Evolutionary conservation across 441 rosid species (phyloP).

Genomic region (Bocquillonia castaneifolia): DNA sequence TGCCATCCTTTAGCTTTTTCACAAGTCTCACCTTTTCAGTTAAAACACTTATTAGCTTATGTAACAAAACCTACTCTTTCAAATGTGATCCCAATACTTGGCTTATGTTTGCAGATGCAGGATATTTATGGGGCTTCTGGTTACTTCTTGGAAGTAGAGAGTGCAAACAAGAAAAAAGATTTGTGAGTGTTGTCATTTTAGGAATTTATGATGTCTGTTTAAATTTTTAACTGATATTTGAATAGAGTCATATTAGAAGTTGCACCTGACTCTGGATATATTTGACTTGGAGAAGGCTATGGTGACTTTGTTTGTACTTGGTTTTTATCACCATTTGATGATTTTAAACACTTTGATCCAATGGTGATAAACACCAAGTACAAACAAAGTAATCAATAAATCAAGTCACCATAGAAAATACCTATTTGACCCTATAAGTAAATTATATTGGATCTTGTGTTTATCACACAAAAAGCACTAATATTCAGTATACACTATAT

Average conservation of each 20-base stretch:
- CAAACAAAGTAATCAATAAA: too few relatives aligned
- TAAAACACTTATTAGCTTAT: slow-evolving; percentile 8
- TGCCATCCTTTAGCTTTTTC: background rate
- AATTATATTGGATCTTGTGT: slow-evolving; percentile 3
- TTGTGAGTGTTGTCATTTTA: slow-evolving; percentile 35
- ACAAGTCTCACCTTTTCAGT: background rate
- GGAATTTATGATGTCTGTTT: background rate
- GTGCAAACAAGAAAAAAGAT: slow-evolving; percentile 38
- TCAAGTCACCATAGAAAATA: too few relatives aligned
- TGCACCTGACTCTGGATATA: background rate
- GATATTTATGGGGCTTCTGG: slow-evolving; percentile 91
- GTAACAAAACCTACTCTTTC: slow-evolving; percentile 9
- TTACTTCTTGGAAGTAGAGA: slow-evolving; percentile 76
- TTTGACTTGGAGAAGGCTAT: too few relatives aligned
- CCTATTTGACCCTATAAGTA: background rate
- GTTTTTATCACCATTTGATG: too few relatives aligned
- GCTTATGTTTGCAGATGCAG: slow-evolving; percentile 62
- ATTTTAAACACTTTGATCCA: too few relatives aligned
- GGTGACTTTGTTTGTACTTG: too few relatives aligned
- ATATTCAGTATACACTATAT: background rate
- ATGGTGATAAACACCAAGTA: too few relatives aligned
- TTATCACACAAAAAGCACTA: background rate
- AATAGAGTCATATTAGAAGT: background rate
- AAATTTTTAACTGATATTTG: slow-evolving; percentile 5
- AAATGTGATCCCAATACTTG: slow-evolving; percentile 21